phyloP scores from a whole-genome alignment of 2,329 filamentous ascomycete genomes.

The Fusarium graminum region DNA sequence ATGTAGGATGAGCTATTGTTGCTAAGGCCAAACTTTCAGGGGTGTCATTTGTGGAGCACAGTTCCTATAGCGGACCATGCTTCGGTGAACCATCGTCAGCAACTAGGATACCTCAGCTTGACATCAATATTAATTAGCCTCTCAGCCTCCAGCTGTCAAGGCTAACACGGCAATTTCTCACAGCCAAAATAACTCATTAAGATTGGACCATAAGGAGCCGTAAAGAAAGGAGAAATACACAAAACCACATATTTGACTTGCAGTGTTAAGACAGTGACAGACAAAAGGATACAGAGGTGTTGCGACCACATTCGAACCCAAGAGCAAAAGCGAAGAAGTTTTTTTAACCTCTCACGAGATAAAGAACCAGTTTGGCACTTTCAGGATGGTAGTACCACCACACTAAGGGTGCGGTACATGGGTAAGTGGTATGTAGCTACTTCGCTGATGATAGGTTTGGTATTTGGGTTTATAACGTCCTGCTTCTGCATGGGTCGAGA shows the following conservation, averaged over 20 bases:
- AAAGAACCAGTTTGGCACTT: neutral
- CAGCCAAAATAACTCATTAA: neutral
- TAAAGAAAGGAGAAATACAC: neutral
- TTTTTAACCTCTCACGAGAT: neutral
- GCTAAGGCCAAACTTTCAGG: neutral
- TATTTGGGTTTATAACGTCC: neutral
- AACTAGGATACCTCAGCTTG: neutral
- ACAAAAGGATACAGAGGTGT: neutral
- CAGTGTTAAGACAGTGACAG: neutral
- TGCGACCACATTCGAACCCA: no score
- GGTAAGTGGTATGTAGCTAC: neutral
- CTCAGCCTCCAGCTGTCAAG: neutral
- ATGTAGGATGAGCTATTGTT: neutral
- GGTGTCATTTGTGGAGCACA: neutral
- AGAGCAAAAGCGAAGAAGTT: neutral
- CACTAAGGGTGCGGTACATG: conserved; percentile 5
- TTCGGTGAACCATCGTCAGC: neutral
- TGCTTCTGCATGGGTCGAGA: neutral
- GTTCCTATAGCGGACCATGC: neutral
- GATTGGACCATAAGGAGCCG: no score
- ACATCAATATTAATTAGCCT: neutral
- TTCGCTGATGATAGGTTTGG: neutral
- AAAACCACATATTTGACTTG: neutral
- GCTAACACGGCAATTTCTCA: neutral
- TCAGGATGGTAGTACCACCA: conserved; percentile 1